Conservation (phyloP, 306 rosid species). For the Casuarina cunninghamiana region DNA sequence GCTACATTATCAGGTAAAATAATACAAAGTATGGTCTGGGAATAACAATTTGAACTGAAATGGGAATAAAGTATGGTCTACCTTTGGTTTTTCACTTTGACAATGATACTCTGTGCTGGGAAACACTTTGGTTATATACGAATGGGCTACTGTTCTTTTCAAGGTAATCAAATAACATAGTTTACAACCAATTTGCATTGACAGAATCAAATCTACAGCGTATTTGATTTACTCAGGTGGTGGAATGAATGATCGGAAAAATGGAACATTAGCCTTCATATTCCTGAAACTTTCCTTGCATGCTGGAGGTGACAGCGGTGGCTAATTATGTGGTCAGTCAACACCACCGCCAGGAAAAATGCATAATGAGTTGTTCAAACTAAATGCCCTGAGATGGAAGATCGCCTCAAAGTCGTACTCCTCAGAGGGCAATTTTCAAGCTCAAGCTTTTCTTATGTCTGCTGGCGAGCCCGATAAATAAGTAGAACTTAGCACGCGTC, state of each 20-base stretch:
- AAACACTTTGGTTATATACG: background rate
- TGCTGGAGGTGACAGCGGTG: background rate
- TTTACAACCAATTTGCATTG: background rate
- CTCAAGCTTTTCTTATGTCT: background rate
- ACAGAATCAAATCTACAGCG: background rate
- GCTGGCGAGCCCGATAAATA: background rate
- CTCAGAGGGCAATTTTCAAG: conserved; percentile 8
- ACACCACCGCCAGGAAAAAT: background rate
- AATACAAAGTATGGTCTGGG: too few relatives aligned
- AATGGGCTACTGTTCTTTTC: background rate
- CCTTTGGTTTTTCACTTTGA: background rate
- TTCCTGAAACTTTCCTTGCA: background rate
- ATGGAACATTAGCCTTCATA: background rate
- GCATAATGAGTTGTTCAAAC: background rate
- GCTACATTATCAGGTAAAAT: too few relatives aligned
- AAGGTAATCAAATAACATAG: background rate
- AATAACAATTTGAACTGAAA: background rate
- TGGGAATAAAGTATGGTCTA: background rate
- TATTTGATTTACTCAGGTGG: background rate
- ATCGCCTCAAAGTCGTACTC: background rate
- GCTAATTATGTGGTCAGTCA: background rate
- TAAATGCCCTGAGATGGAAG: background rate
- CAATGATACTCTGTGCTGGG: background rate
- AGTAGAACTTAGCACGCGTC: conserved; percentile 15
- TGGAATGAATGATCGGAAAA: background rate